Conservation (phyloP, 2,329 filamentous ascomycete genomes). For the Whalleya microplaca region DNA sequence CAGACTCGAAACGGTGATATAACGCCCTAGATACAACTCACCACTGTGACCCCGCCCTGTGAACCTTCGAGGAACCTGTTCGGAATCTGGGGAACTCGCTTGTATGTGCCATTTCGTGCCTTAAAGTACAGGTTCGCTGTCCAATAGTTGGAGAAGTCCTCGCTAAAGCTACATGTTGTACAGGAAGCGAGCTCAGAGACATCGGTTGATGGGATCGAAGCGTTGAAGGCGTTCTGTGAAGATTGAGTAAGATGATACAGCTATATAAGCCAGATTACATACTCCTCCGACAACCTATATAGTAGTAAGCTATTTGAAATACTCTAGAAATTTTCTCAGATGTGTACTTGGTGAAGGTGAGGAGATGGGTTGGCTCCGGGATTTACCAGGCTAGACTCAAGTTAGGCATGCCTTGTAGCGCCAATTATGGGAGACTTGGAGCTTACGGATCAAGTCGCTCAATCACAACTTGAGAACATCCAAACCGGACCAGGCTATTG, state of each 20-base stretch:
- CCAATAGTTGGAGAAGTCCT: slow-evolving; percentile 34
- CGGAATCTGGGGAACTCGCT: slow-evolving; percentile 39
- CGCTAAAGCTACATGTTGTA: slow-evolving; percentile 42
- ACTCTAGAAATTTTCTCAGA: not conserved
- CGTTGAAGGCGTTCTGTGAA: slow-evolving; percentile 25
- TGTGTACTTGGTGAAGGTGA: slow-evolving; percentile 21
- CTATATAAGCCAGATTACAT: not conserved
- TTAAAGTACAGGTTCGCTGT: slow-evolving; percentile 32
- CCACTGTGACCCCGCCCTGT: slow-evolving; percentile 40
- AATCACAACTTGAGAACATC: slow-evolving; percentile 30
- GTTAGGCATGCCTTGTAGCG: slow-evolving; percentile 2
- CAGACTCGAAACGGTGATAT: no score
- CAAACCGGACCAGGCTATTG: slow-evolving; percentile 30
- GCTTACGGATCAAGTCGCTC: slow-evolving; percentile 27
- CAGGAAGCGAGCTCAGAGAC: slow-evolving; percentile 40
- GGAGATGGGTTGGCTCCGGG: slow-evolving; percentile 24
- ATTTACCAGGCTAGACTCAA: slow-evolving; percentile 18
- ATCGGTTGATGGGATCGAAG: slow-evolving; percentile 35
- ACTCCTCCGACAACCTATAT: slow-evolving; percentile 24
- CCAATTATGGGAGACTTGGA: not conserved
- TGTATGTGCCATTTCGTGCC: slow-evolving; percentile 30
- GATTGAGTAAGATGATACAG: not conserved
- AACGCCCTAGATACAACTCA: no score
- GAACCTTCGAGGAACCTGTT: slow-evolving; percentile 30
- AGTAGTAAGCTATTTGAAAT: not conserved